Evolutionary conservation across 2,329 filamentous ascomycete genomes (phyloP), one percentile per base, ranked within the genome.

Genomic region (Geoglossum cookeanum): DNA sequence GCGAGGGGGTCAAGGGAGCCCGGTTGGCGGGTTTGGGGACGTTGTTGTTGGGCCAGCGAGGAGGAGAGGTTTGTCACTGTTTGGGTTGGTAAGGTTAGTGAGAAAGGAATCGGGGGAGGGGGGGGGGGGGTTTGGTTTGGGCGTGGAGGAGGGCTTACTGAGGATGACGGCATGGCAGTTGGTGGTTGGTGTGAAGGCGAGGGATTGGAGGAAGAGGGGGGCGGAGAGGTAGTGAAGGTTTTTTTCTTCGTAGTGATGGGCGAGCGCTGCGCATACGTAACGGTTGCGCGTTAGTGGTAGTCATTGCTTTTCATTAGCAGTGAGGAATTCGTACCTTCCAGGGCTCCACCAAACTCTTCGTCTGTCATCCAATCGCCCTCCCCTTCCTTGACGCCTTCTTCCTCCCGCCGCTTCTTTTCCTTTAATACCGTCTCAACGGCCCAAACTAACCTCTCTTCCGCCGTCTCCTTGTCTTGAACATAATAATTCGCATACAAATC

Each of bases 191-290:
- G 80, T 83, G 51, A 92, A 70, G 17, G 82, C 77, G 37, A 95
- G 74, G 4, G 90, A 87, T 65, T 94, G 88, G 64, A 96, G 80
- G 67, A 90, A 94, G 33, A 96, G 75, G 3, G 90, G 89, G 27
- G 90, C 78, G 4, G 90, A 85, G 1, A 96, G 80, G 62, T 91
- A 86, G 65, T 88, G 84, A 63, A 86, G 80, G 49, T 83, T 79
- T 63, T 80, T 81, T 54, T 78, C 75, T 65, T 87, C 81, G 69
- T 94, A 96, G 63, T 83, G 81, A 58, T 83, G 78, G 17, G 80
- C 91, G 29, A 96, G 76, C 11, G 86, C 84, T 79, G 65, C 58
- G 59, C 33, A 54, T n/a, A 47, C n/a, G n/a, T 59, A 13, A 3
- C n/a, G 17, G 4, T 32, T 33, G 22, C 6, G 9, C 22, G 53